phyloP scores from a whole-genome alignment of 116 monocot genomes.

The Phalaenopsis hybrid region DNA sequence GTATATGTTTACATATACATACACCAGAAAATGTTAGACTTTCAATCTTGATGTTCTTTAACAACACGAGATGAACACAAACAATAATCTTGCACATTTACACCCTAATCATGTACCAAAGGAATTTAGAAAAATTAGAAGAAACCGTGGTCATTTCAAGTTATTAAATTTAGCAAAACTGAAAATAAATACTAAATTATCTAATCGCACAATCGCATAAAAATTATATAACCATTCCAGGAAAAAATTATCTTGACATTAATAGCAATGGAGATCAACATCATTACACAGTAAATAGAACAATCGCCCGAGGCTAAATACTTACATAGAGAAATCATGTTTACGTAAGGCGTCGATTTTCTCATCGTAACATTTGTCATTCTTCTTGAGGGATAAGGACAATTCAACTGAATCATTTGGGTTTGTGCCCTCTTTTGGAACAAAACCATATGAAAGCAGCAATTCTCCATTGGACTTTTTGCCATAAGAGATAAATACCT shows the following conservation, averaged over 20 bases:
- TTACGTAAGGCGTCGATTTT: constrained; percentile 64
- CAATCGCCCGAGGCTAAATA: constrained; percentile 2
- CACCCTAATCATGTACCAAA: background rate
- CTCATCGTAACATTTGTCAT: constrained; percentile 69
- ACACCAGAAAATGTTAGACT: too few species aligned
- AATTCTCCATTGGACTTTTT: constrained; percentile 95
- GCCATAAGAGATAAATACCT: constrained; percentile 99
- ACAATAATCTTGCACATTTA: background rate
- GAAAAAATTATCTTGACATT: background rate
- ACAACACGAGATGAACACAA: background rate
- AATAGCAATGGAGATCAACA: background rate
- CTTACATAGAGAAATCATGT: constrained; percentile 74
- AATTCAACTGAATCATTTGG: constrained; percentile 91
- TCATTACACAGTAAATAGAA: background rate
- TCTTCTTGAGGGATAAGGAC: constrained; percentile 55
- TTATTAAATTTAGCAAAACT: background rate
- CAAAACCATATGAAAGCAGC: constrained; percentile 97
- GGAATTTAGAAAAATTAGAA: background rate
- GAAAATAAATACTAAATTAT: background rate
- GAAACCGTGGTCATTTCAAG: background rate
- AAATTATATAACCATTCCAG: background rate
- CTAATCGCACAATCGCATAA: background rate
- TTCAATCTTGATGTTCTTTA: too few species aligned
- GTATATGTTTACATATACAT: too few species aligned
- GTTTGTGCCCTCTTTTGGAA: constrained; percentile 87